Evolutionary conservation across 805 yeast species (phyloP), one percentile per base, ranked within the genome.

Genomic region (Zygoascus biomembranicola): DNA sequence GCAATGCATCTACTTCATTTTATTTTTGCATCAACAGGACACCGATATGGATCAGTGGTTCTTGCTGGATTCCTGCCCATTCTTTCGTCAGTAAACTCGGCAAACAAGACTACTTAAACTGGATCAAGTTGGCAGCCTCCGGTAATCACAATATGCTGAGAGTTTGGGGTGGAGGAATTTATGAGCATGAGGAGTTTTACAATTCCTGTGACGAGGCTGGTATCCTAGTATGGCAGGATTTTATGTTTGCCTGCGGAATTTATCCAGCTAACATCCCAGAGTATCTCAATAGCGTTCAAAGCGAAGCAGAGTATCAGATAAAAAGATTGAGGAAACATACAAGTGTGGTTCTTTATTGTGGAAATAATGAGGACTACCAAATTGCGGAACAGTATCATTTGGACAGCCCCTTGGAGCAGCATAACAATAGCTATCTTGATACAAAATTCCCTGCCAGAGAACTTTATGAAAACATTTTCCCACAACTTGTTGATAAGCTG

Each of bases 211-310:
- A 76, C 56, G 49, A 68, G 18, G 54, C 66, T 3, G 79, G 79
- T 4, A 52, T 78, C 13, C 47, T 78, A 57, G 74, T 78, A 10
- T 78, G 81, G 80, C 82, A 78, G 52, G 82, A 78, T 59, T 76
- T 78, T 59, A 73, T 77, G 80, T 78, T 78, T 68, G 81, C 78
- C 2, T 78, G 82, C 65, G 81, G 80, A 1, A 76, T 73, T 47
- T 78, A 78, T 55, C 82, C 81, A 2, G 76, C 70, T 3, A 67
- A 73, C 56, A 44, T 44, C n/a, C 62, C 61, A 2, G 63, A 60
- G 11, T 76, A 75, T 54, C 59, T 69, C n/a, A 61, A 59, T 2
- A 63, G 60, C 42, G 77, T 78, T 2, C 42, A 56, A 11, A 53
- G 58, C 10, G 82, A 78, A 56, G 71, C 68, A 1, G 59, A 52